These are phyloP conservation scores for Quercus phellos DNA, from an alignment of 331 rosid species.

Conservation along the genomic window DNA sequence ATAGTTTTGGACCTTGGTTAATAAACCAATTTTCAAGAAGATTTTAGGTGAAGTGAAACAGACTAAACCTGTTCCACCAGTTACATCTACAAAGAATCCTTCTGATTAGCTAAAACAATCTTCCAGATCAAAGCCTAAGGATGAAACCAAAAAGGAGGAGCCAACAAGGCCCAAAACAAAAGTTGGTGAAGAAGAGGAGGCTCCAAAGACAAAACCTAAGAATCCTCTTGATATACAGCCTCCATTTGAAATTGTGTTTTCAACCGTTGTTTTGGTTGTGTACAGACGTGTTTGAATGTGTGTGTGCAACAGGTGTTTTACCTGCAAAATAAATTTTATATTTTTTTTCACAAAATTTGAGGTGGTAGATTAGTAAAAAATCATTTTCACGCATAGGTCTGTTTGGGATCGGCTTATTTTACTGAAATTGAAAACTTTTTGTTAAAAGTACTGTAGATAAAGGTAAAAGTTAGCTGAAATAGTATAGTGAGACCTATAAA, in stretches of 20 bases:
- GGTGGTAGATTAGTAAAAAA: too few species aligned
- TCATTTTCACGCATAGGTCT: too few species aligned
- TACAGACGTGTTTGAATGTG: too few species aligned
- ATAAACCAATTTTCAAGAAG: slow-evolving; percentile 84
- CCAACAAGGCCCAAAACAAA: slow-evolving; percentile 35
- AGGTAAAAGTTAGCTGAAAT: too few species aligned
- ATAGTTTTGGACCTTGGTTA: slow-evolving; percentile 88
- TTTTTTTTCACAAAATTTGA: too few species aligned
- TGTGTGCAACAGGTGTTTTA: too few species aligned
- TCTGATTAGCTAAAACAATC: slow-evolving; percentile 50
- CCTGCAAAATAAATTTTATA: too few species aligned
- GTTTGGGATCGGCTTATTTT: too few species aligned
- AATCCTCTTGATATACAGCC: slow-evolving; percentile 90
- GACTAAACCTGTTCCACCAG: slow-evolving; percentile 44
- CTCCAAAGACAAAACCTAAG: slow-evolving; percentile 86
- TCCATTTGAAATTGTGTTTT: slow-evolving; percentile 20
- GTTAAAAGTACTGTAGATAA: too few species aligned
- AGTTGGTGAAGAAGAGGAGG: slow-evolving; percentile 54
- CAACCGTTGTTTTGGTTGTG: too few species aligned
- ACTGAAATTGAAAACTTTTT: too few species aligned
- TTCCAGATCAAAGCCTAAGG: slow-evolving; percentile 57
- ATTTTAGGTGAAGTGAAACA: slow-evolving; percentile 73
- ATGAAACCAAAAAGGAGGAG: slow-evolving; percentile 39
- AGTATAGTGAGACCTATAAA: accelerated
- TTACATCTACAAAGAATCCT: slow-evolving; percentile 63